A percentile compares a stretch with the other conserved stretches of the same genome.
These are phyloP conservation scores for Lepidium africanum DNA, from an alignment of 345 rosid species.

Conservation along the genomic window DNA sequence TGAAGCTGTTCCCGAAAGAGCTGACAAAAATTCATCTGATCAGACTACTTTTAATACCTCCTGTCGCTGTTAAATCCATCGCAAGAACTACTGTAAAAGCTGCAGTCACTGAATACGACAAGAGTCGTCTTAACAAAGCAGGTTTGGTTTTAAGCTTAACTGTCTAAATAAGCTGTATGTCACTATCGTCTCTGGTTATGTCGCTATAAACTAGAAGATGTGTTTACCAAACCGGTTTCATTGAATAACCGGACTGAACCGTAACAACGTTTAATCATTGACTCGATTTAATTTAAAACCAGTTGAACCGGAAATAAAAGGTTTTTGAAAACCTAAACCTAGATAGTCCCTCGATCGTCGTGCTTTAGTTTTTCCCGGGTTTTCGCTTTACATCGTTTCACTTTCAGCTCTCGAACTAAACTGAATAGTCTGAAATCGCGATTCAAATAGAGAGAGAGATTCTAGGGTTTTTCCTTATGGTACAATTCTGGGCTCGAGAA, in stretches of 20 bases:
- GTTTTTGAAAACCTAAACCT: neutral
- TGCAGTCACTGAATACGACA: slow-evolving; percentile 25
- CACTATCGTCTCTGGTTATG: neutral
- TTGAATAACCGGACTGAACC: neutral
- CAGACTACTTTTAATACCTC: slow-evolving; percentile 53
- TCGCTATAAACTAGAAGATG: neutral
- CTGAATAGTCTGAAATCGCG: neutral
- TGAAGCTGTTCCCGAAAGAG: slow-evolving; percentile 37
- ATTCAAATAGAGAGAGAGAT: neutral
- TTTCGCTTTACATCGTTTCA: slow-evolving; percentile 17
- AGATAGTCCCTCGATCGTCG: neutral
- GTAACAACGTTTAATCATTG: neutral
- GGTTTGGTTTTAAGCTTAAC: neutral
- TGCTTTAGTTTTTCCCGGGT: slow-evolving; percentile 18
- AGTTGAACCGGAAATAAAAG: neutral
- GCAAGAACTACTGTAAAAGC: slow-evolving; percentile 56
- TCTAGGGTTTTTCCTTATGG: neutral
- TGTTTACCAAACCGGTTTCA: neutral
- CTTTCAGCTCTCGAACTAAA: neutral
- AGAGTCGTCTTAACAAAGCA: neutral
- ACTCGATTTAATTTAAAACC: neutral
- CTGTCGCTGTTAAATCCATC: slow-evolving; percentile 42
- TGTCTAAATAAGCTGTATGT: neutral
- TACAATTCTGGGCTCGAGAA: neutral
- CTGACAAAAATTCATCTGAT: slow-evolving; percentile 43